phyloP scores from a whole-genome alignment of 73 alveolate species.

The Tetrahymena thermophila region DNA sequence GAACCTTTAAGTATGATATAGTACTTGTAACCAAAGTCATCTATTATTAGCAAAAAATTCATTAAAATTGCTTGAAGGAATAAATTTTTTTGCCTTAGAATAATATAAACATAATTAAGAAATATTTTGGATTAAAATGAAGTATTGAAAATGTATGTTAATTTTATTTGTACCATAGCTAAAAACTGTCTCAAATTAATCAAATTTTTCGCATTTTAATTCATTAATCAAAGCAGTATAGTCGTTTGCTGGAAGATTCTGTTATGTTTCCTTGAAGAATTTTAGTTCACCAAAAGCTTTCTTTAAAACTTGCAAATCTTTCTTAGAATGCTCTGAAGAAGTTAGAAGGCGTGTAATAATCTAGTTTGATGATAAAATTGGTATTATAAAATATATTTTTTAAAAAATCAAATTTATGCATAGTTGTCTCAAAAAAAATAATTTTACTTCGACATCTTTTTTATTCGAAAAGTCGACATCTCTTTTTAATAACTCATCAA shows the following conservation, averaged over 20 bases:
- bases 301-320: constrained; percentile 11
- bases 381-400: too few relatives aligned
- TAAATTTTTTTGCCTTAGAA: not conserved
- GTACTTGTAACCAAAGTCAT: constrained; percentile 15
- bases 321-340: not conserved
- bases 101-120: too few relatives aligned
- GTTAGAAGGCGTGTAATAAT: not conserved
- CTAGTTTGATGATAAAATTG: not conserved
- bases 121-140: too few relatives aligned
- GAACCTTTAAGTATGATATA: constrained; percentile 25
- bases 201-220: not conserved
- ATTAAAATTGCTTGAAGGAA: not conserved
- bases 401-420: not conserved
- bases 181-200: constrained; percentile 1
- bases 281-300: constrained; percentile 14
- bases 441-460: not conserved
- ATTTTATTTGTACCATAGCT: constrained; percentile 9
- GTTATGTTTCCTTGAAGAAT: constrained; percentile 16
- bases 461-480: not conserved
- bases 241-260: constrained; percentile 12
- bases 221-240: constrained; percentile 1
- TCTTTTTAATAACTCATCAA: not conserved
- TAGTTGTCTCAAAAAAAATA: too few relatives aligned
- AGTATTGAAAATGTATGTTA: not conserved
- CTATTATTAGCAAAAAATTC: not conserved